A percentile compares a stretch with the other conserved stretches of the same genome.
Conservation (phyloP, 352 stramenopile genomes). For the Phytopythium aichiense region DNA sequence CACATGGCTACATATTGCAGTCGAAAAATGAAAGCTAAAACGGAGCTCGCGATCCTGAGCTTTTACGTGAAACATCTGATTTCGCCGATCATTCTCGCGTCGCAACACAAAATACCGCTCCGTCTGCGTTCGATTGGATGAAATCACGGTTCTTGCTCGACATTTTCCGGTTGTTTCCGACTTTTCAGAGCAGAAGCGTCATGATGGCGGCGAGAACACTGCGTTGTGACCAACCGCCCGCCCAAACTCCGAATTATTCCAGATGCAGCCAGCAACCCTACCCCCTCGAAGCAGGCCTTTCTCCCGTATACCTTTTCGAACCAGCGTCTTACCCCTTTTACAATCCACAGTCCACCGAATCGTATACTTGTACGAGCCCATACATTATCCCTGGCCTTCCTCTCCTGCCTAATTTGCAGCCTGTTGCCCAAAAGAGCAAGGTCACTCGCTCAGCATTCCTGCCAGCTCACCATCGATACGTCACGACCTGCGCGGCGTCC, state of each 20-base stretch:
- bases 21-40: background rate
- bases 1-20: slow-evolving; percentile 3
- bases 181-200: no score
- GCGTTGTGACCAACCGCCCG: no score
- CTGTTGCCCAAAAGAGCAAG: no score
- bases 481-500: background rate
- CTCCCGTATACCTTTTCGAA: background rate
- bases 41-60: background rate
- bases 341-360: background rate
- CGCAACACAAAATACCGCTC: background rate
- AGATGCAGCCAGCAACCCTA: no score
- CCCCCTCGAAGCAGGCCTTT: background rate
- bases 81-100: background rate
- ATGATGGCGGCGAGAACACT: no score
- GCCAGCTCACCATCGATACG: background rate
- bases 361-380: background rate
- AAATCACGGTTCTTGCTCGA: background rate
- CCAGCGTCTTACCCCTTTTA: background rate
- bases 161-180: background rate
- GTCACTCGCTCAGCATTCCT: no score
- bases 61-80: slow-evolving; percentile 4
- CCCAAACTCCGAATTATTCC: no score
- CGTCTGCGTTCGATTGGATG: background rate
- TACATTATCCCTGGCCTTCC: background rate
- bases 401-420: background rate